Evolutionary conservation across 2,329 filamentous ascomycete species (phyloP).

Genomic region (Xylaria sp.): DNA sequence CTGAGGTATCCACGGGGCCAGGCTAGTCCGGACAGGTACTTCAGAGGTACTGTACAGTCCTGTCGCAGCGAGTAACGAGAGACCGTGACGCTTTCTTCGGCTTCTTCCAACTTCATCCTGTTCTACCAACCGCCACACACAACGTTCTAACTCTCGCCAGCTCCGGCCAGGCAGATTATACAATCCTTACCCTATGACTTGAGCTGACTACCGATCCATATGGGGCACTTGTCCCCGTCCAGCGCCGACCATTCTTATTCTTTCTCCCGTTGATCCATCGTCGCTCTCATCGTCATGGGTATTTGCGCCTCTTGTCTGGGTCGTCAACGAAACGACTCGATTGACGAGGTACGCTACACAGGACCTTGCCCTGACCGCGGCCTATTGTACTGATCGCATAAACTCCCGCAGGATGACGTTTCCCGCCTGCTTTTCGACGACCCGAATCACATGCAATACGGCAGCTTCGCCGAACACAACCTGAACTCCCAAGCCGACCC

Average conservation of each 20-base stretch:
- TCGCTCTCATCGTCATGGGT: constrained; percentile 59
- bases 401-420: constrained; percentile 62
- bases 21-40: neutral
- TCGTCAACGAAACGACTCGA: constrained; percentile 60
- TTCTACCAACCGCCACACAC: constrained; percentile 34
- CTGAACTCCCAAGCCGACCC: constrained; percentile 67
- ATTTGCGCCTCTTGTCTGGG: constrained; percentile 71
- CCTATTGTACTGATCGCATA: constrained; percentile 30
- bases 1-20: neutral
- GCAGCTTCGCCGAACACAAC: constrained; percentile 69
- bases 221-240: constrained; percentile 44
- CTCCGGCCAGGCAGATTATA: constrained; percentile 50
- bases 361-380: neutral
- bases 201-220: constrained; percentile 34
- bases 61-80: neutral
- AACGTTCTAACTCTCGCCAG: constrained; percentile 50
- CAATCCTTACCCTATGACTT: constrained; percentile 50
- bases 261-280: constrained; percentile 1
- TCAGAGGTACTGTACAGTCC: constrained; percentile 1
- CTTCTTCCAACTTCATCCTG: constrained; percentile 43
- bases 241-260: constrained; percentile 23
- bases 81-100: constrained; percentile 24
- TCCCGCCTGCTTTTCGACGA: constrained; percentile 71
- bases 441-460: constrained; percentile 68
- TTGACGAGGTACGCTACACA: constrained; percentile 66